These are phyloP conservation scores for Hericium coralloides DNA, from an alignment of 768 basidiomycete species.

Conservation along the genomic window DNA sequence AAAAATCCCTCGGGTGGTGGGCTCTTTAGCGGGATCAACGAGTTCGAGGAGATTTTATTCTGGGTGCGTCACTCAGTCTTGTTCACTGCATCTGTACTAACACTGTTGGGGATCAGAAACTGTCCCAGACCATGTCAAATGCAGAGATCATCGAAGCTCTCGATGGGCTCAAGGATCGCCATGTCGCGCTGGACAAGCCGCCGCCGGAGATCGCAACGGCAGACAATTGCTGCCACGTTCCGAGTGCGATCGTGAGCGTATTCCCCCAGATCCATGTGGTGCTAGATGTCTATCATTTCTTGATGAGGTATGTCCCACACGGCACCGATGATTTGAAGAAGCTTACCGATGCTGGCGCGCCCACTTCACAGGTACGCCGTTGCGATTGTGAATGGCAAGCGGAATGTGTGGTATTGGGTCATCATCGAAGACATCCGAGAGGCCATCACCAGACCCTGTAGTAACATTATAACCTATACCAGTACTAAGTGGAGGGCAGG, in stretches of 20 bases:
- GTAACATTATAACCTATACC: no score
- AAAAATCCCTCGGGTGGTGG: slow-evolving; percentile 7
- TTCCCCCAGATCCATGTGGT: slow-evolving; percentile 1
- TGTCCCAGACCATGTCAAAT: slow-evolving; percentile 12
- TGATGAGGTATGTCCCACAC: slow-evolving; percentile 14
- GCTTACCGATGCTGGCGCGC: no score
- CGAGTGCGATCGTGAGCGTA: neutral
- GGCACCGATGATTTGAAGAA: no score
- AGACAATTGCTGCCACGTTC: slow-evolving; percentile 18
- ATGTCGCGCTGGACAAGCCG: slow-evolving; percentile 1
- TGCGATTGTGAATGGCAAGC: no score
- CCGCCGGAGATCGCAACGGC: slow-evolving; percentile 11
- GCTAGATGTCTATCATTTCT: slow-evolving; percentile 16
- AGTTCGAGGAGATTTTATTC: slow-evolving; percentile 9
- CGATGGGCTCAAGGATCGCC: slow-evolving; percentile 5
- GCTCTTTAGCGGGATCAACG: slow-evolving; percentile 11
- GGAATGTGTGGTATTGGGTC: no score
- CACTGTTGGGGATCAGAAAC: slow-evolving; percentile 1
- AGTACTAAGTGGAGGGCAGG: no score
- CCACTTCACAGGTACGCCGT: no score
- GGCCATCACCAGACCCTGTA: no score
- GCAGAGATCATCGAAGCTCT: slow-evolving; percentile 12
- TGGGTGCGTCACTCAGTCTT: slow-evolving; percentile 8
- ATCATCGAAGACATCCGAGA: no score
- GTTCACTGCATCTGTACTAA: no score